Evolutionary conservation across 2,329 filamentous ascomycete species (phyloP), one percentile per base, ranked within the genome.

Genomic region (Aspergillus cejpii): DNA sequence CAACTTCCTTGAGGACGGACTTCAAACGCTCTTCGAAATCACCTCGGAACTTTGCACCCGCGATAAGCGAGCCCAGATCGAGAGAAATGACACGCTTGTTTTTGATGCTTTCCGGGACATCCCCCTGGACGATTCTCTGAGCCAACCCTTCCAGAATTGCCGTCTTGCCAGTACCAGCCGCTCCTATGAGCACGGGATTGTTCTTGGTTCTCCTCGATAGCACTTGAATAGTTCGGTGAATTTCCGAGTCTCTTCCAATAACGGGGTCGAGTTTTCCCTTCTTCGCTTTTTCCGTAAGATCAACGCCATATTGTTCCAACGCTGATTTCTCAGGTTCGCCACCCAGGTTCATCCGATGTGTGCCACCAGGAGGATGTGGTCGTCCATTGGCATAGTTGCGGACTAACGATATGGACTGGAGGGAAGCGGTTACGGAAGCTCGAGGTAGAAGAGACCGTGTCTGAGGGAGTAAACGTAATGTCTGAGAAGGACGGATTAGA

Each of bases 1-100:
- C 81, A 8, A 95, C 90, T 65, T 97, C 92, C 58, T 85, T 89
- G 61, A 98, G 67, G 1, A 97, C 89, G 53, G 84, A 84, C 66
- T 97, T 97, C 48, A 97, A 64, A 33, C 92, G 77, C 64, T 98
- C 92, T 64, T 98, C 92, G 48, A 98, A 97, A 58, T 98, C 92
- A 39, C 92, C 92, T 38, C 92, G 75, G 59, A 92, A 98, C 61
- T 96, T 97, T 34, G 92, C 90, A 39, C 92, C 92, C 1, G 92
- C 92, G 57, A 98, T 96, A 12, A 98, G 78, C 27, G 87, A 88
- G 2, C 92, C 92, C 4, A 98, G 75, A 58, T 98, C 92, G 28
- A 97, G 69, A 5, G 84, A 80, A 44, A 97, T 80, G 19, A 98
- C 91, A 42, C 83, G 77, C 68, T 97, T 97, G 57, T 96, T 84